Base-by-base conservation (phyloP, 73 alveolate genomes). In the Stentor roeselii region DNA sequence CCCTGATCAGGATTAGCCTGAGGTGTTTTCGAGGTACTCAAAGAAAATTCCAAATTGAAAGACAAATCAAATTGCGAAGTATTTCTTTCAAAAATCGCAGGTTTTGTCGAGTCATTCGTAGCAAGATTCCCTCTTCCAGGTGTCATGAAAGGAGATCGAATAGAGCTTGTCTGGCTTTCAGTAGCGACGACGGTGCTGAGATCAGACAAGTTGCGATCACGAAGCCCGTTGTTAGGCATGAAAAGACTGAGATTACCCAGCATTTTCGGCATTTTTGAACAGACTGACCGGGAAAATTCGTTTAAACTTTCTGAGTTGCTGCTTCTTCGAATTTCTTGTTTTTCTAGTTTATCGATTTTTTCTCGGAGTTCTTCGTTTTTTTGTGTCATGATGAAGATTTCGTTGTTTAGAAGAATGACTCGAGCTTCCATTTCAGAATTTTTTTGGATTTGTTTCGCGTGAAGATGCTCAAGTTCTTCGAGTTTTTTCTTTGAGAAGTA, bases 1-100 rank as follows among this genome's bases (percentile, higher is more conserved):
- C 80, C 34, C 37, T 67, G 80, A 40, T 67, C 80, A 30, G 80
- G 80, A 40, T 67, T 67, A 21, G 37, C 80, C 41, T 67, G 80
- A 21, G 80, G 80, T 1, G 80, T 67, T 67, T 67, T 67, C 41
- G 42, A 36, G 21, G 80, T 50, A n/a, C n/a, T n/a, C n/a, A n/a
- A n/a, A n/a, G n/a, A n/a, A n/a, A n/a, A n/a, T n/a, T n/a, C n/a
- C n/a, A n/a, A n/a, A n/a, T n/a, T n/a, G n/a, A n/a, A n/a, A n/a
- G n/a, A n/a, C n/a, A n/a, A n/a, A n/a, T n/a, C n/a, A n/a, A n/a
- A n/a, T n/a, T n/a, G n/a, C n/a, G n/a, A n/a, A n/a, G n/a, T n/a
- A n/a, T n/a, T n/a, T n/a, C n/a, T n/a, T n/a, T n/a, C n/a, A n/a
- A n/a, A n/a, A n/a, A n/a, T n/a, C n/a, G n/a, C n/a, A n/a, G n/a